phyloP scores from a whole-genome alignment of 495 filamentous ascomycete genomes.

The Penicillium arizonense region DNA sequence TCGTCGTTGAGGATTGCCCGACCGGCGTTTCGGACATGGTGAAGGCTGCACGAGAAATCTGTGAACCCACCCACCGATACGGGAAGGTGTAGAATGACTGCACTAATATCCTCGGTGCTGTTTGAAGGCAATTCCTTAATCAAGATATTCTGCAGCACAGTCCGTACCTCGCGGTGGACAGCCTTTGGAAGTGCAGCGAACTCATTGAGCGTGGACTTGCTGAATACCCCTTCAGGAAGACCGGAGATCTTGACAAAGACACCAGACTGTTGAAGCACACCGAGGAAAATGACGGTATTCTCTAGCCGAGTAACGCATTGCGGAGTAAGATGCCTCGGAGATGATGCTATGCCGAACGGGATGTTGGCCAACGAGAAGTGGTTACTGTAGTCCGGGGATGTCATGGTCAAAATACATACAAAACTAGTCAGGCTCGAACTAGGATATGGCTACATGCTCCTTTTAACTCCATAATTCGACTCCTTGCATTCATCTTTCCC shows the following conservation, averaged over 20 bases:
- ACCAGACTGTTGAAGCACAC: conserved; percentile 50
- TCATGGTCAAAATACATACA: conserved; percentile 12
- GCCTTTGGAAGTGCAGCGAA: conserved; percentile 68
- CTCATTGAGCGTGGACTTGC: conserved; percentile 63
- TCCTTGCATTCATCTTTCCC: background rate
- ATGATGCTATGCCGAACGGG: conserved; percentile 79
- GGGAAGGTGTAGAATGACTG: conserved; percentile 69
- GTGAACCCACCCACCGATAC: conserved; percentile 76
- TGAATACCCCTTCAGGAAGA: conserved; percentile 20
- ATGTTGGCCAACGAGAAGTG: conserved; percentile 67
- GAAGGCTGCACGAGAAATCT: conserved; percentile 67
- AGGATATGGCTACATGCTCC: background rate
- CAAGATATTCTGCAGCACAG: conserved; percentile 19
- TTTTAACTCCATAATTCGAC: background rate
- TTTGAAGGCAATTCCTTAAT: conserved; percentile 48
- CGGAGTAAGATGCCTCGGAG: conserved; percentile 44
- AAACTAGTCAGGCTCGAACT: background rate
- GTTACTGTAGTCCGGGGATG: conserved; percentile 21
- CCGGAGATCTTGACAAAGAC: conserved; percentile 14
- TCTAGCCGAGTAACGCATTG: conserved; percentile 31
- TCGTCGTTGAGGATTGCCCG: conserved; percentile 36
- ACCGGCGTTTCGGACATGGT: conserved; percentile 31
- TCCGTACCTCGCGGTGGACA: conserved; percentile 62
- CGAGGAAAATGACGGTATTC: conserved; percentile 37
- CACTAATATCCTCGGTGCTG: conserved; percentile 51